These are phyloP conservation scores for Lodderomyces pseudojiufengensis DNA, from an alignment of 1,139 yeast genomes.

Conservation along the genomic window DNA sequence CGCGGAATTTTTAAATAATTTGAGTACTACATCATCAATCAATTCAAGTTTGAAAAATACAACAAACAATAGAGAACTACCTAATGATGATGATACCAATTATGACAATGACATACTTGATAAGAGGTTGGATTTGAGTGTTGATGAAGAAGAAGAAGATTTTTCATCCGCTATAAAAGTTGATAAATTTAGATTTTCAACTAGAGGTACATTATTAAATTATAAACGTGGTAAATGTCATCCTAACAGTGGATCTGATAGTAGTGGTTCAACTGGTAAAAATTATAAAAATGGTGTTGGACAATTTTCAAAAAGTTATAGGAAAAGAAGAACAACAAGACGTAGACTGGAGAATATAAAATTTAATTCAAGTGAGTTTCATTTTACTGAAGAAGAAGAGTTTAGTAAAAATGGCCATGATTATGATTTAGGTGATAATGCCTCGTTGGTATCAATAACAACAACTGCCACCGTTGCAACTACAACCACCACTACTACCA, in stretches of 20 bases:
- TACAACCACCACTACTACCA: conserved; percentile 2
- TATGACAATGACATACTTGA: no score
- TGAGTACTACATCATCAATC: no score
- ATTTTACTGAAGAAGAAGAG: conserved; percentile 1
- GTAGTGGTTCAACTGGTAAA: conserved; percentile 1
- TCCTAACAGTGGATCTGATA: background rate
- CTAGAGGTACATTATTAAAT: conserved; percentile 4
- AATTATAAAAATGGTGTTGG: background rate
- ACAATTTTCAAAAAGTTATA: background rate
- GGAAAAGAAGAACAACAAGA: conserved; percentile 4
- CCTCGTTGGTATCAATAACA: background rate
- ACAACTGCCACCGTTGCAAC: conserved; percentile 4
- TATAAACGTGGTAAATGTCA: conserved; percentile 1
- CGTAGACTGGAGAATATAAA: background rate
- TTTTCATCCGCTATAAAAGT: conserved; percentile 1
- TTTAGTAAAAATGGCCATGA: background rate
- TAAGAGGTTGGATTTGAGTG: background rate
- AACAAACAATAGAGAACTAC: no score
- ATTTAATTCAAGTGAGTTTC: background rate
- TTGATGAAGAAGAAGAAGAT: background rate
- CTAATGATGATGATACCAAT: no score
- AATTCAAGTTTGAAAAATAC: no score
- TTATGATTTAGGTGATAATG: background rate
- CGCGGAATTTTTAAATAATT: no score
- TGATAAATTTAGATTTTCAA: conserved; percentile 3